Evolutionary conservation across 176 grass and related monocot species (phyloP), one percentile per base, ranked within the genome.

Genomic region (Eragrostis nindensis): DNA sequence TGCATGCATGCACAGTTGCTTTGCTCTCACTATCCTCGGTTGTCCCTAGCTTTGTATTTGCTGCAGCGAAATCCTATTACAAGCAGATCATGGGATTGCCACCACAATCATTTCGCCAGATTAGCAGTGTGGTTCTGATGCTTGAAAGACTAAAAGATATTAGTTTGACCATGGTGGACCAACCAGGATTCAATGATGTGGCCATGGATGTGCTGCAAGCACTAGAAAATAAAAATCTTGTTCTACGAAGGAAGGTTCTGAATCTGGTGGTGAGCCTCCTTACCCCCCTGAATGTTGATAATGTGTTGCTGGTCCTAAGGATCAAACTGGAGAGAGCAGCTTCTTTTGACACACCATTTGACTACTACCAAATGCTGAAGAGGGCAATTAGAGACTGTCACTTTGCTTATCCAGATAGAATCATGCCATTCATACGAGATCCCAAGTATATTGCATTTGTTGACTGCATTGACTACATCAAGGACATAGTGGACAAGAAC

Each of bases 41-140:
- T 65, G 19, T 81, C 29, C 27, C 68, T 24, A 27, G 55, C 5
- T 71, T 71, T 72, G 40, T 27, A 48, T 81, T 15, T 81, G 19
- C 1, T 0, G n/a, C 71, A 4, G 41, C 42, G 48, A 81, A 15
- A 62, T 11, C 79, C 26, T 81, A 81, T 6, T 71, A 53, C 42
- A 6, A 48, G 24, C 18, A 62, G 21, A 6, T 74, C 13, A 22
- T 2, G 55, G 7, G 1, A 74, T 40, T 57, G 11, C 32, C 72
- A 41, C 32, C 72, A 16, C 50, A 54, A 71, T 57, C 41, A 11
- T n/a, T 41, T 32, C 40, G 46, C 6, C 25, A 16, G 11, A 10
- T 22, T 29, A 17, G 12, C 15, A 81, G 29, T 7, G 10, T 81
- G 41, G 2, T 71, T 4, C 8, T 59, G n/a, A 59, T 81, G 42